phyloP scores from a whole-genome alignment of 257 asterid genomes.

The Galeopsis tetrahit region DNA sequence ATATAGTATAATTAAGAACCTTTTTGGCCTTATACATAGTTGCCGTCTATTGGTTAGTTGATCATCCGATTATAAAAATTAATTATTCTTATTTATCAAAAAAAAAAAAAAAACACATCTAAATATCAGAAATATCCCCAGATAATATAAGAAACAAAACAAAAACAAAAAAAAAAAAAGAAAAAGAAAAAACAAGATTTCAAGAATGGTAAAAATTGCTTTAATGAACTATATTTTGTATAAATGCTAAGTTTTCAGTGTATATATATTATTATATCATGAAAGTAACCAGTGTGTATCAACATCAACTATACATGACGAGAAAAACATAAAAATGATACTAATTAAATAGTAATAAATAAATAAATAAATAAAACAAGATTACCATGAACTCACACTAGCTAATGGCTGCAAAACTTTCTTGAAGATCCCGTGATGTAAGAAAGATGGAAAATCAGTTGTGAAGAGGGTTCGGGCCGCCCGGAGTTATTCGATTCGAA shows the following conservation, averaged over 20 bases:
- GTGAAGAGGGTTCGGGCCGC: constrained; percentile 69
- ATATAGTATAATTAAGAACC: not conserved
- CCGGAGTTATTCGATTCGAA: constrained; percentile 51
- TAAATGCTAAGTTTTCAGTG: constrained; percentile 23
- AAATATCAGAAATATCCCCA: not conserved
- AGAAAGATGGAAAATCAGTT: constrained; percentile 35
- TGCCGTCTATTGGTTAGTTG: not conserved
- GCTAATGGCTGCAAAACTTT: constrained; percentile 41
- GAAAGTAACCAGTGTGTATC: constrained; percentile 19
- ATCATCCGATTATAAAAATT: no score
- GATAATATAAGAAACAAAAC: not conserved
- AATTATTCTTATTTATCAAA: no score
- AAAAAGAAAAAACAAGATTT: not conserved
- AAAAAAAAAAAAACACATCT: not conserved
- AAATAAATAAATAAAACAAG: not conserved
- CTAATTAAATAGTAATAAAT: not conserved
- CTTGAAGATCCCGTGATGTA: not conserved
- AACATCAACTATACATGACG: constrained; percentile 37
- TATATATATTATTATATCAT: constrained; percentile 5
- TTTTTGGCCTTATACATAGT: constrained; percentile 7
- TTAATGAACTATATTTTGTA: constrained; percentile 27
- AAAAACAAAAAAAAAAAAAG: not conserved
- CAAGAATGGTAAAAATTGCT: constrained; percentile 10
- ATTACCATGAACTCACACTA: constrained; percentile 5
- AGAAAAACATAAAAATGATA: not conserved